Base-by-base conservation (phyloP, 306 rosid genomes). In the Coriaria nepalensis region DNA sequence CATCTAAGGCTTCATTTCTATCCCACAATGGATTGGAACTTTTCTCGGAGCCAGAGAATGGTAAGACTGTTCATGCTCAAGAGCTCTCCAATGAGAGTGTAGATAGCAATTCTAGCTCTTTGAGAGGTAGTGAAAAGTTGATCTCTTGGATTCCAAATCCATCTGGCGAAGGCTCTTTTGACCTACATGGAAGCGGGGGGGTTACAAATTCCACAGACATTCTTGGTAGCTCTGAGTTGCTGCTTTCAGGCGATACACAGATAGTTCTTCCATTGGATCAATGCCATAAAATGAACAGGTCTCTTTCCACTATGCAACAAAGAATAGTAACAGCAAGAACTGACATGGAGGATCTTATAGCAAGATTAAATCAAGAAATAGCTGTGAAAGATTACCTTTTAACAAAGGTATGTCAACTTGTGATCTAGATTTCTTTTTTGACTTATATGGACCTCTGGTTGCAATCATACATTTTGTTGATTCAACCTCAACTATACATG, bases 331-430 rank as follows among this genome's bases (percentile, higher is more conserved):
- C 96, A 4, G 83, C 94, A 29, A 86, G 69, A 82, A 78, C 86
- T 59, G 99, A 92, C 65, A 78, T 78, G 93, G 99, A 92, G 80
- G 99, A 92, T 74, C 88, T 92, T 64, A 74, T 92, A 47, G 87
- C 82, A 45, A 92, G 99, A 70, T 57, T 92, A 56, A 73, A 86
- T 72, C 96, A 92, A 77, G 99, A 92, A 85, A 82, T 78, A 41
- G 92, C 99, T 10, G 87, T 78, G 45, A 92, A 92, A 64, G 99
- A 82, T 72, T 92, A 86, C 68, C 88, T 92, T 50, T 57, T 83
- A 38, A 82, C 96, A 45, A 92, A 86, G 99, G 99, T 92, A 65
- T 47, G 59, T 44, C 32, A 38, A 57, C 12, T 44, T 29, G 14
- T 20, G 29, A 20, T 20, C 29, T 20, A 20, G 29, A 20, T 20